Conservation (phyloP, 306 rosid genomes). For the Sphenostylis stenocarpa region DNA sequence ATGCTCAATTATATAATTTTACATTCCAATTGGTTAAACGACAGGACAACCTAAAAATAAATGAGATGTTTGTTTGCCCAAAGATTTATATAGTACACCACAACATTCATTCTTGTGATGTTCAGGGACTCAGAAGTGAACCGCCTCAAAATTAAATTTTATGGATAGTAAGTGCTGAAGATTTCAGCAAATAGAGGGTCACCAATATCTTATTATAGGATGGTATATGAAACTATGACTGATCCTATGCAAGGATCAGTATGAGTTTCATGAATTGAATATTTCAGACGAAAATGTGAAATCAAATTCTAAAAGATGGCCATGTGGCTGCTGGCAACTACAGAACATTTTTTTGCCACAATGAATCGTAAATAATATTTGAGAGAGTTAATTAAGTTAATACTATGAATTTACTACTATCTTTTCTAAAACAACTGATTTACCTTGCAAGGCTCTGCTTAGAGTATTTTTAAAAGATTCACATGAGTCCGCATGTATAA, state of each 20-base stretch:
- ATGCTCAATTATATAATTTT: background rate
- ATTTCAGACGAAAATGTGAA: background rate
- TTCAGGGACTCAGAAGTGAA: background rate
- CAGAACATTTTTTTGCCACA: background rate
- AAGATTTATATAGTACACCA: background rate
- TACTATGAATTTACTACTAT: background rate
- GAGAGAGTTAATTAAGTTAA: constrained; percentile 6
- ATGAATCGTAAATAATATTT: constrained; percentile 3
- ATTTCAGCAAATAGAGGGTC: constrained; percentile 10
- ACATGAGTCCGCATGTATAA: constrained; percentile 60
- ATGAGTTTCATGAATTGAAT: constrained; percentile 13
- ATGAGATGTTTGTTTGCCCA: constrained; percentile 4
- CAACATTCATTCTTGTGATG: background rate
- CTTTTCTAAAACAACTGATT: constrained; percentile 12
- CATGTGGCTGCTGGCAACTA: background rate
- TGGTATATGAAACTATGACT: background rate
- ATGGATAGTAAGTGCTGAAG: constrained; percentile 5
- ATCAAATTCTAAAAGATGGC: constrained; percentile 13
- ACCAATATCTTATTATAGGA: background rate
- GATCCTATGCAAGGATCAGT: background rate
- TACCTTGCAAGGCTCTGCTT: constrained; percentile 69
- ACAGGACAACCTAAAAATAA: background rate
- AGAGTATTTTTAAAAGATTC: constrained; percentile 43
- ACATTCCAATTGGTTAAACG: background rate
- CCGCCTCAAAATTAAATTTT: constrained; percentile 6